Conservation (phyloP, 495 filamentous ascomycete genomes). For the Xeromyces bisporus region DNA sequence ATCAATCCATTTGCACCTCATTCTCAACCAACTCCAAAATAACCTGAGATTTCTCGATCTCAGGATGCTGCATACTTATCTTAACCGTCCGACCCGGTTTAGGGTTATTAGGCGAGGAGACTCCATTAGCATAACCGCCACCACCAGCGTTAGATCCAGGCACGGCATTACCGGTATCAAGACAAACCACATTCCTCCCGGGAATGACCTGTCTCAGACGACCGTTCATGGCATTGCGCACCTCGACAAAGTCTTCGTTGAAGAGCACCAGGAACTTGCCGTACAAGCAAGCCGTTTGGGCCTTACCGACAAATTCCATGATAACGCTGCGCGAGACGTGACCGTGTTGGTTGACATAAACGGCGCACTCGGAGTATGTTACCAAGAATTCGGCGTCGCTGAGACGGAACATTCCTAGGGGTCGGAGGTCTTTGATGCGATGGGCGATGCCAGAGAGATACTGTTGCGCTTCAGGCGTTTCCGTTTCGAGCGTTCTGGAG, state of each 20-base stretch:
- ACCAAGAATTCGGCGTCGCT: slow-evolving; percentile 84
- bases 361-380: slow-evolving; percentile 86
- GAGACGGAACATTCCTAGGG: slow-evolving; percentile 91
- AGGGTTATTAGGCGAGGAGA: slow-evolving; percentile 1
- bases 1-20: slow-evolving; percentile 67
- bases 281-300: slow-evolving; percentile 71
- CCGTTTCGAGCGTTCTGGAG: slow-evolving; percentile 23
- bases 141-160: slow-evolving; percentile 19
- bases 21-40: slow-evolving; percentile 88
- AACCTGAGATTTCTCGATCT: slow-evolving; percentile 62
- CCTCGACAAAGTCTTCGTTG: slow-evolving; percentile 88
- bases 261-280: slow-evolving; percentile 57
- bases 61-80: slow-evolving; percentile 88
- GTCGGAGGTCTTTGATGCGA: slow-evolving; percentile 62
- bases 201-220: slow-evolving; percentile 85
- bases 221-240: slow-evolving; percentile 92
- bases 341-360: slow-evolving; percentile 96
- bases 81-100: slow-evolving; percentile 51
- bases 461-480: slow-evolving; percentile 33
- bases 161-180: slow-evolving; percentile 64
- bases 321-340: slow-evolving; percentile 83
- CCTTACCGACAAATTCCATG: slow-evolving; percentile 92
- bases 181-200: slow-evolving; percentile 66
- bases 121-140: slow-evolving; percentile 13
- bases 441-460: slow-evolving; percentile 63